These are phyloP conservation scores for Diutina scorzettiae DNA, from an alignment of 1,139 yeast species.

Conservation along the genomic window DNA sequence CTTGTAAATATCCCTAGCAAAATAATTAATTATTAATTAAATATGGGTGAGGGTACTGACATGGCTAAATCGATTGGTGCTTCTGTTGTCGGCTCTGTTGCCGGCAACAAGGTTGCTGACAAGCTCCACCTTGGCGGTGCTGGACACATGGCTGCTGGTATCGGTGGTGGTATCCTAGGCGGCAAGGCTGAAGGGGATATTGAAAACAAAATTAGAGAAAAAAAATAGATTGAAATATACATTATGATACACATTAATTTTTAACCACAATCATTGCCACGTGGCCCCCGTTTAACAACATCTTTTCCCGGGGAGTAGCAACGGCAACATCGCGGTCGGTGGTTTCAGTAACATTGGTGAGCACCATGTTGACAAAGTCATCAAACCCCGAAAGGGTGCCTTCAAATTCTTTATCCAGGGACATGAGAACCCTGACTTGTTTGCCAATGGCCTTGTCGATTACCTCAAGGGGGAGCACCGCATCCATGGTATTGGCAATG, in stretches of 20 bases:
- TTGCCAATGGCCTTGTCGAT: slow-evolving; percentile 84
- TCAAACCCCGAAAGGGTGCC: slow-evolving; percentile 90
- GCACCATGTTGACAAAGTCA: slow-evolving; percentile 87
- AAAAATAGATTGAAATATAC: background rate
- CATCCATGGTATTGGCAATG: slow-evolving; percentile 53
- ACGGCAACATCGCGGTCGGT: slow-evolving; percentile 15
- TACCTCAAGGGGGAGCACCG: slow-evolving; percentile 64
- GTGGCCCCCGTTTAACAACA: slow-evolving; percentile 81
- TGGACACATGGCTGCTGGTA: slow-evolving; percentile 2
- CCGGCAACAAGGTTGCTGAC: slow-evolving; percentile 2
- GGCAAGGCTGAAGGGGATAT: background rate
- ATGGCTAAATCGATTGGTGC: slow-evolving; percentile 3
- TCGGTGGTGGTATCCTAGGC: slow-evolving; percentile 1
- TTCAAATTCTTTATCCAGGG: slow-evolving; percentile 62
- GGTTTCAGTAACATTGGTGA: slow-evolving; percentile 39
- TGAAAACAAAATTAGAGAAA: background rate
- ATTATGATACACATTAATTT: background rate
- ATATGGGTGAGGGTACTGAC: background rate
- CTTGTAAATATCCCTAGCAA: too few species aligned
- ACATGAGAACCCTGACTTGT: slow-evolving; percentile 65
- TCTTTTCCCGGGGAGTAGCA: slow-evolving; percentile 40
- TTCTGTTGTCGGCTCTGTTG: background rate
- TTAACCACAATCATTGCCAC: slow-evolving; percentile 46
- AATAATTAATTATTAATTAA: too few species aligned
- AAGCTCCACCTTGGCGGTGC: background rate